These are phyloP conservation scores for Fusarium fujikuroi DNA, from an alignment of 2,329 filamentous ascomycete genomes.

Conservation along the genomic window DNA sequence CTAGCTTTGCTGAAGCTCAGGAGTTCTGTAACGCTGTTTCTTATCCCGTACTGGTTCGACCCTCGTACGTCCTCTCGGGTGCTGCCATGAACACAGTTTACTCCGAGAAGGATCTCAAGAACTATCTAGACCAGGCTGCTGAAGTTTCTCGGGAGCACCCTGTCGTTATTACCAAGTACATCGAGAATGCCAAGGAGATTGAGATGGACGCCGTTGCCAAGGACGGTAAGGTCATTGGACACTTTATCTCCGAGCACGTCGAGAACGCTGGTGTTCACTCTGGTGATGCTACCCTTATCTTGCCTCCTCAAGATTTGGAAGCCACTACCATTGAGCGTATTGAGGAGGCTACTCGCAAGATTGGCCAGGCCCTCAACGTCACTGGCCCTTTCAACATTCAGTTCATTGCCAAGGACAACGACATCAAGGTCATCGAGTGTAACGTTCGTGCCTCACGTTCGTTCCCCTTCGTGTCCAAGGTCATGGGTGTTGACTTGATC, in stretches of 20 bases:
- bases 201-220: constrained; percentile 98
- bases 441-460: constrained; percentile 96
- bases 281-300: constrained; percentile 93
- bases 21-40: constrained; percentile 88
- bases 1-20: constrained; percentile 90
- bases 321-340: constrained; percentile 89
- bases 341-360: constrained; percentile 94
- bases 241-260: constrained; percentile 98
- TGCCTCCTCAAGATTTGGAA: constrained; percentile 93
- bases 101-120: constrained; percentile 90
- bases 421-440: constrained; percentile 99
- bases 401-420: constrained; percentile 99
- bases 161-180: constrained; percentile 99
- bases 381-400: constrained; percentile 99
- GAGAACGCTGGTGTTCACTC: constrained; percentile 99
- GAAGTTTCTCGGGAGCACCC: constrained; percentile 96
- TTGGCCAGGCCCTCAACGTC: constrained; percentile 91
- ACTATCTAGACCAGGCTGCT: constrained; percentile 87
- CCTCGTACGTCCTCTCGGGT: constrained; percentile 95
- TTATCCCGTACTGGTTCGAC: constrained; percentile 94
- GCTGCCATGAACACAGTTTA: constrained; percentile 99
- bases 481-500: constrained; percentile 97
- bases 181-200: constrained; percentile 99
- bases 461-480: constrained; percentile 98
- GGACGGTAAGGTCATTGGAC: constrained; percentile 88